Percentiles rank a stretch among this genome's conserved stretches.
phyloP scores from a whole-genome alignment of 331 rosid genomes.

The Malus hybrid region DNA sequence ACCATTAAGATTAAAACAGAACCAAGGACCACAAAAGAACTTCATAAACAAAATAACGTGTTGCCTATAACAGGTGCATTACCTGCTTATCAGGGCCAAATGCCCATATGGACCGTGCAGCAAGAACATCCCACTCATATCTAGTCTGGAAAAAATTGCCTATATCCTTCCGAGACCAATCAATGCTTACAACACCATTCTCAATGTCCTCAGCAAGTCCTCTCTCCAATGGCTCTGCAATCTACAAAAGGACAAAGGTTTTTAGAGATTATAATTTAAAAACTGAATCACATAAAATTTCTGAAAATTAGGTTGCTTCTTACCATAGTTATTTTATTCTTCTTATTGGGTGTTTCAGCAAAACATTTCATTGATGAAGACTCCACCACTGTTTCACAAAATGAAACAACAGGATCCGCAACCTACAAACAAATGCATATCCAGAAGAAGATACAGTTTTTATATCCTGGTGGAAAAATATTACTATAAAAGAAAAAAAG shows the following conservation, averaged over 20 bases:
- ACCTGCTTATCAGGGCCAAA: conserved; percentile 99
- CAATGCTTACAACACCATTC: conserved; percentile 67
- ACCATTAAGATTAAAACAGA: background rate
- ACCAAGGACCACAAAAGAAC: background rate
- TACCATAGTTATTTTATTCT: too few species aligned
- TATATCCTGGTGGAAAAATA: background rate
- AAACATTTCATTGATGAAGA: too few species aligned
- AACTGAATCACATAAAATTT: too few species aligned
- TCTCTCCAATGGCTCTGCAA: too few species aligned
- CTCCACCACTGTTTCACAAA: too few species aligned
- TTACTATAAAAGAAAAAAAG: background rate
- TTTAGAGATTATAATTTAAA: too few species aligned
- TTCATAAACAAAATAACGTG: background rate
- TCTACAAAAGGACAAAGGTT: too few species aligned
- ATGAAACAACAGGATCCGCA: background rate
- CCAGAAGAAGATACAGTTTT: background rate
- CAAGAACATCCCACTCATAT: conserved; percentile 97
- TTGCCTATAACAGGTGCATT: background rate
- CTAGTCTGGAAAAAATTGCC: conserved; percentile 93
- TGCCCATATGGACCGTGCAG: conserved; percentile 97
- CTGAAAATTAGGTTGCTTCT: too few species aligned
- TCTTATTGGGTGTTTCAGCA: too few species aligned
- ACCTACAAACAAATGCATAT: background rate
- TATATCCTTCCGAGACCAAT: conserved; percentile 82
- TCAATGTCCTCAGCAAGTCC: too few species aligned